Evolutionary conservation across 2,329 filamentous ascomycete genomes (phyloP), one percentile per base, ranked within the genome.

Genomic region (Gnomoniopsis smithogilvyi): DNA sequence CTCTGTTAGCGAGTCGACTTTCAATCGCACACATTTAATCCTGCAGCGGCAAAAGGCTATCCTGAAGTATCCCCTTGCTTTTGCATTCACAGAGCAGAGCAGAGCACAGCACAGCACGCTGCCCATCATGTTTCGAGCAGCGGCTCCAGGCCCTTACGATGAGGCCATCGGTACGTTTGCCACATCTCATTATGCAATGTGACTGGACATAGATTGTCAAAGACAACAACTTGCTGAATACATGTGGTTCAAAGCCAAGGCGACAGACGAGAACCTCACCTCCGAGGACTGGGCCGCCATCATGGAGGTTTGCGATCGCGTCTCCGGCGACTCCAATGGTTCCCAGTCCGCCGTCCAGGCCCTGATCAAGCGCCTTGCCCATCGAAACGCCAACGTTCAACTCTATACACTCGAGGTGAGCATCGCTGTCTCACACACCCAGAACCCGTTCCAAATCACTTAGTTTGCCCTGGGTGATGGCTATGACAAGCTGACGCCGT

Each of bases 251-350:
- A 57, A 63, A 86, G 83, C 78, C 74, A 86, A 85, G 78, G 93
- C 95, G 70, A 99, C 95, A 58, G 95, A 99, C 76, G 95, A 99
- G 82, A 99, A 97, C 76, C 84, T 98, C 68, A 98, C 93, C 22
- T 90, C 88, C 33, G 85, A 96, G 71, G 85, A 88, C 71, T 88
- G 85, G 85, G 81, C 79, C 51, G 82, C 82, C 68, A 86, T 86
- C 68, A 82, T 86, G 71, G 82, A 85, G 69, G 80, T 86, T 54
- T 86, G 83, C 76, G 83, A 86, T 72, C 83, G 83, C 64, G 83
- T 85, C 46, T 70, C 76, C 21, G 73, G 73, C 66, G 82, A 86
- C 63, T 65, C 72, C 56, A 84, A 82, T 66, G 83, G 83, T 26
- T 83, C 90, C 65, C 94, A 94, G 78, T 90, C 96, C 77, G 92